Base-by-base conservation (phyloP, 2,329 filamentous ascomycete genomes). In the Aureobasidium vineae region DNA sequence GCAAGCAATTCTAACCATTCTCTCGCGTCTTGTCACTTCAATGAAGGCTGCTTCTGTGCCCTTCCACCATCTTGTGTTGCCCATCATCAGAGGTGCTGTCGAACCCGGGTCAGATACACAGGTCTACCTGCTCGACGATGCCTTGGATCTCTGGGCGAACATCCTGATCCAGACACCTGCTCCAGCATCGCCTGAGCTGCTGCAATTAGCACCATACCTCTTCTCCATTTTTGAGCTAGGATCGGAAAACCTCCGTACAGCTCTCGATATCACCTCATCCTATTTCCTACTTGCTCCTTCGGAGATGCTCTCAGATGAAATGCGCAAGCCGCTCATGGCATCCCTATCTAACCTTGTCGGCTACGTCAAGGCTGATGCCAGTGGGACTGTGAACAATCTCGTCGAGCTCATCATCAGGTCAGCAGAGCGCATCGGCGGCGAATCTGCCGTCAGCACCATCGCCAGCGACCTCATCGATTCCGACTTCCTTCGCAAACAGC, bases 111-210 rank as follows among this genome's bases (percentile, higher is more conserved):
- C 91, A 1, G 84, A 86, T 45, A 83, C 90, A 49, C 87, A 91
- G 71, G 79, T 93, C 2, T 95, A 96, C 73, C 85, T 99, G 13
- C 86, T 97, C 15, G 95, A 98, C 69, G 95, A 99, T 75, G 91
- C 92, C 0, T 81, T 98, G 16, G 93, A 97, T 66, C 84, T 99
- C 3, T 98, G 94, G 94, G 84, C 85, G 40, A 86, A 89, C 1
- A 86, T 97, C 13, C 85, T 92, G 0, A 82, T 84, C n/a, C 84
- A 88, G 7, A 87, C 80, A 56, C 77, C 80, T 19, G 72, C 76
- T 47, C 72, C 79, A n/a, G 74, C 77, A 3, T 77, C 79, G 1
- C 72, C 75, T 1, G 79, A 81, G 28, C 73, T 82, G 0, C 71
- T 83, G 8, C 73, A 75, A 28, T 72, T 83, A 0, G 72, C 79